Conservation (phyloP, 176 grass and related monocot genomes). For the Ensete ventricosum region DNA sequence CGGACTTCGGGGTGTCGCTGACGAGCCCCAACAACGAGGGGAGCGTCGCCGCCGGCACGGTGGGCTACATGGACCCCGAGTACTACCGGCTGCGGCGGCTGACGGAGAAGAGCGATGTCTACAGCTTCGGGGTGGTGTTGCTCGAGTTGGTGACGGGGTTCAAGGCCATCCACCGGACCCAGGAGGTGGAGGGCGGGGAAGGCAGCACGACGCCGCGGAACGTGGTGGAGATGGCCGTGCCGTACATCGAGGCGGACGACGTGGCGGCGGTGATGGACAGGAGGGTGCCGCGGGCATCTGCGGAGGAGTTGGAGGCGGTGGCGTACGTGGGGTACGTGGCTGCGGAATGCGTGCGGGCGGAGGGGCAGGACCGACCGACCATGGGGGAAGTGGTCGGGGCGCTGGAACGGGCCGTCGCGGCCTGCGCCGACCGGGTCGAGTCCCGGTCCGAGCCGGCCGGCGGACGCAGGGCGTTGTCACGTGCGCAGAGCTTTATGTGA, state of each 20-base stretch:
- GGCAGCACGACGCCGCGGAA: slow-evolving; percentile 34
- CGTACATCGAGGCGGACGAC: slow-evolving; percentile 32
- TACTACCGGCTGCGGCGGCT: slow-evolving; percentile 81
- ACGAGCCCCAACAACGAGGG: slow-evolving; percentile 17
- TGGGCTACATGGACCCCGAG: slow-evolving; percentile 96
- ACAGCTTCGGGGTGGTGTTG: slow-evolving; percentile 89
- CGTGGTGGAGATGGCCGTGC: slow-evolving; percentile 67
- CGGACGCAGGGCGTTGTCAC: neutral
- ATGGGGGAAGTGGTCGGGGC: slow-evolving; percentile 84
- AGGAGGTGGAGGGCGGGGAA: slow-evolving; percentile 30
- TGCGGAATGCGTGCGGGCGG: slow-evolving; percentile 47
- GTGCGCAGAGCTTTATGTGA: slow-evolving; percentile 1
- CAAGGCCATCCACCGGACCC: slow-evolving; percentile 61
- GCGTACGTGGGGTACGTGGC: slow-evolving; percentile 48
- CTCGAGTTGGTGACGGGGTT: slow-evolving; percentile 75
- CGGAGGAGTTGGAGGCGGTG: slow-evolving; percentile 53
- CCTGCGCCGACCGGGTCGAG: slow-evolving; percentile 25
- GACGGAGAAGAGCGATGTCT: slow-evolving; percentile 84
- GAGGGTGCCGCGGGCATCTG: slow-evolving; percentile 31
- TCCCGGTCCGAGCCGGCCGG: neutral
- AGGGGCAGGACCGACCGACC: slow-evolving; percentile 39
- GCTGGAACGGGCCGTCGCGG: slow-evolving; percentile 53
- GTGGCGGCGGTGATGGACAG: slow-evolving; percentile 34
- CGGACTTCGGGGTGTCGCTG: slow-evolving; percentile 85
- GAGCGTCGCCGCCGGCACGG: slow-evolving; percentile 49